These are phyloP conservation scores for Dothidotthia symphoricarpi DNA, from an alignment of 2,329 filamentous ascomycete species.

Conservation along the genomic window DNA sequence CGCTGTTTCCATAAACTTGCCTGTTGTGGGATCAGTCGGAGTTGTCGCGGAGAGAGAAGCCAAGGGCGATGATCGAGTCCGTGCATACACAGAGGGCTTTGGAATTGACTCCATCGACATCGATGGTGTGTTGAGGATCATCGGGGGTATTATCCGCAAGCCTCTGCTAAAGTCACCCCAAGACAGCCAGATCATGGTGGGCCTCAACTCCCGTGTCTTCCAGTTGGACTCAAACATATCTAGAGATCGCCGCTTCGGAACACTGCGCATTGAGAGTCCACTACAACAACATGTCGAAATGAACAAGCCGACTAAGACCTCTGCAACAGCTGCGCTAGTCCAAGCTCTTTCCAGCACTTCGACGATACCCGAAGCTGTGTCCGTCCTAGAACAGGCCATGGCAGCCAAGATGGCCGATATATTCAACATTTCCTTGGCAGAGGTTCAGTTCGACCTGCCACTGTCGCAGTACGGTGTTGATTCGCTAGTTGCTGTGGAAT, in stretches of 20 bases:
- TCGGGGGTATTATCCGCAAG: slow-evolving; percentile 1
- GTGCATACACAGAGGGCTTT: no score
- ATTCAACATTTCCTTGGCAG: slow-evolving; percentile 2
- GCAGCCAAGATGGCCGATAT: slow-evolving; percentile 1
- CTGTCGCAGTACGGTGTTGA: slow-evolving; percentile 22
- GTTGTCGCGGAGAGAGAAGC: slow-evolving; percentile 26
- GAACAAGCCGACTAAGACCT: no score
- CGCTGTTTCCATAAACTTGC: slow-evolving; percentile 37
- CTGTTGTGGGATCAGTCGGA: slow-evolving; percentile 15
- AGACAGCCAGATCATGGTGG: not conserved
- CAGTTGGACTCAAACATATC: no score
- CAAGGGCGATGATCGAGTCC: not conserved
- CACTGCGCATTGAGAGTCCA: not conserved
- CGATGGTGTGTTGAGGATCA: no score
- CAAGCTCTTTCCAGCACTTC: no score
- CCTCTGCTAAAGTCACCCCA: not conserved
- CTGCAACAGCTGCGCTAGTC: no score
- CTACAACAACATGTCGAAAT: no score
- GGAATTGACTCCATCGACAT: no score
- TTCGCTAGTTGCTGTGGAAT: slow-evolving; percentile 20
- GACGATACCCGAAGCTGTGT: no score
- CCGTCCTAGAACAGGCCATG: not conserved
- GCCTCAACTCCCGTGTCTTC: no score
- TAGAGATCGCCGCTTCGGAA: not conserved
- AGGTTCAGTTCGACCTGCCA: slow-evolving; percentile 16